Evolutionary conservation across 2,329 filamentous ascomycete genomes (phyloP), one percentile per base, ranked within the genome.

Genomic region (Penicillium aurantiogriseum): DNA sequence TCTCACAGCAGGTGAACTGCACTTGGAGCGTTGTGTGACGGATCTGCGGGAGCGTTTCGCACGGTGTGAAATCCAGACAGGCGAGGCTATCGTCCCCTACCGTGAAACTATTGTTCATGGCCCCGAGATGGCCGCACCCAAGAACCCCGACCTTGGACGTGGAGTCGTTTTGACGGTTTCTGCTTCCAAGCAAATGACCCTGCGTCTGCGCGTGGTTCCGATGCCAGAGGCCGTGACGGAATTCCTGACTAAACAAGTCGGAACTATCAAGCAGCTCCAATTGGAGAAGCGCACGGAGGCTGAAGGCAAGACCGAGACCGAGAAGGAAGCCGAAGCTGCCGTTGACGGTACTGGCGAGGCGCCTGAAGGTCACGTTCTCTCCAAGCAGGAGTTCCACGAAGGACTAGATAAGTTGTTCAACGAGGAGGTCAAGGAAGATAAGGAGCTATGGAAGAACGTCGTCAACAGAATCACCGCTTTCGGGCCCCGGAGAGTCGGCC

Each of bases 11-110:
- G 94, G 94, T 53, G 94, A 99, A 74, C 73, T 99, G 64, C 94
- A 99, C 77, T 81, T 99, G 3, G 94, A 99, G 75, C 83, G 94
- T 56, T 99, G 94, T 71, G 75, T 99, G 58, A 96, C 94, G 52
- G 94, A 99, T 78, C 80, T 99, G 27, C 85, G 91, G 60, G 94
- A 99, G 71, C 83, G 94, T 5, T 99, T 96, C 71, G 93, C 94
- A 6, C 88, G 86, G 62, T 97, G 95, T 71, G 93, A 97, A 64
- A 92, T 99, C 51, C 93, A 97, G 70, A 91, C 91, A 29, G 92
- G 94, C 56, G 90, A 91, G 43, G 90, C 94, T 1, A 97, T 99
- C 60, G 94, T 99, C 15, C 94, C 94, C 0, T 99, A 96, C 74
- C 84, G 92, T 56, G 94, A 99, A 77, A 94, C 91, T 0, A 96